Evolutionary conservation across 345 rosid species (phyloP), one percentile per base, ranked within the genome.

Genomic region (Turritis glabra): DNA sequence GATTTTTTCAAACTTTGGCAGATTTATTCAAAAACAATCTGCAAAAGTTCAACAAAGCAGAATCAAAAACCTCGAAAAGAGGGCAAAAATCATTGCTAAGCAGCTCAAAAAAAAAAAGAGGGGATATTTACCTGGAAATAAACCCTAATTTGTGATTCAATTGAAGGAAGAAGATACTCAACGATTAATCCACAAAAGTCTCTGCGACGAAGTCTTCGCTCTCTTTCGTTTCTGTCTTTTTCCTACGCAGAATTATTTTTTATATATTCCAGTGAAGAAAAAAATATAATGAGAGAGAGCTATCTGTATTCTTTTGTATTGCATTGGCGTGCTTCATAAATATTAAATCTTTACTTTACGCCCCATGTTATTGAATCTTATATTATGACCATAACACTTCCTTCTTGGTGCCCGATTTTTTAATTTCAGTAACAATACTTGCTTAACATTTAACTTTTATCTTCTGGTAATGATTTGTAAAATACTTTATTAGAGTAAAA

Each of bases 201-300:
- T 65, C 73, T 71, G 68, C 73, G 73, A 77, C 72, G 35, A 77
- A 65, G 77, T 72, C 77, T 65, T 48, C 80, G 69, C 55, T 52
- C 67, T 59, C 74, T 75, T 75, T 58, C 68, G 60, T 64, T 57
- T 1, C 18, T 77, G 62, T 71, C 48, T 71, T 71, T 71, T 71
- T 77, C 72, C 56, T 77, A 57, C 51, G 68, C 73, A 23, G 58
- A 50, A 13, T 19, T 5, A 7, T 17, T 8, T 43, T 48, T 15
- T 35, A 71, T 77, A 3, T 56, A 71, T 55, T 56, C 62, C 62
- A 57, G 11, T 17, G 40, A 17, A 58, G 33, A 18, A 6, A 5
- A 13, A 38, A 43, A 37, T 37, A 37, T 19, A 29, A 18, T 6
- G 0, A 6, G 1, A 30, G 8, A 22, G 14, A 77, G 58, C 22